Percentiles rank a stretch among this genome's conserved stretches.
Conservation (phyloP, 139 green algal genomes). For the Deuterostichococcus epilithicus region DNA sequence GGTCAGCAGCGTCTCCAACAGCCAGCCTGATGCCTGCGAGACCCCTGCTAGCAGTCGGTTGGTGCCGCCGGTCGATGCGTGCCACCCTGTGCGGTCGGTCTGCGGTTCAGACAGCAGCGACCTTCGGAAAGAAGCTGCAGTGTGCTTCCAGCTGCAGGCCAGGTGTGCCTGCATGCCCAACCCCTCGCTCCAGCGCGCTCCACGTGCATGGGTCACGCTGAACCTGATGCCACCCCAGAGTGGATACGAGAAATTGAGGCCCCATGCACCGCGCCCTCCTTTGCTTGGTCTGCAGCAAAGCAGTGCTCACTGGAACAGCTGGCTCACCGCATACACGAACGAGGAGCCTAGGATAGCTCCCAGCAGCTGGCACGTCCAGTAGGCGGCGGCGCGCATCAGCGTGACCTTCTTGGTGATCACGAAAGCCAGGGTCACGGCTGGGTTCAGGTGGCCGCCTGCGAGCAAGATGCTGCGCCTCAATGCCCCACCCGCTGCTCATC, state of each 20-base stretch:
- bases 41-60: background rate
- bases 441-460: conserved; percentile 32
- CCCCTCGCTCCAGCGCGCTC: too few species aligned
- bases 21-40: background rate
- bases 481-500: too few species aligned
- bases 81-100: background rate
- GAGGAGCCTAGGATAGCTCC: conserved; percentile 9
- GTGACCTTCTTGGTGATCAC: conserved; percentile 29
- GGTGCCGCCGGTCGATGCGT: background rate
- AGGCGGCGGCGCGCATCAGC: conserved; percentile 33
- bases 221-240: too few species aligned
- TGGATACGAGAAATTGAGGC: too few species aligned
- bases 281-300: too few species aligned
- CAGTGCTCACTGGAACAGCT: too few species aligned
- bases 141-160: too few species aligned
- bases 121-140: too few species aligned
- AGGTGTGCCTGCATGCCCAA: too few species aligned
- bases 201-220: too few species aligned
- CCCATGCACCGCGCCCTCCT: too few species aligned
- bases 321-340: conserved; percentile 3
- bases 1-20: conserved; percentile 4
- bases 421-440: conserved; percentile 19
- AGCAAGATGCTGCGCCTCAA: background rate
- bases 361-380: conserved; percentile 15
- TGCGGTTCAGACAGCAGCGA: background rate